Conservation (phyloP, 305 asterid species). For the Fraxinus albicans region DNA sequence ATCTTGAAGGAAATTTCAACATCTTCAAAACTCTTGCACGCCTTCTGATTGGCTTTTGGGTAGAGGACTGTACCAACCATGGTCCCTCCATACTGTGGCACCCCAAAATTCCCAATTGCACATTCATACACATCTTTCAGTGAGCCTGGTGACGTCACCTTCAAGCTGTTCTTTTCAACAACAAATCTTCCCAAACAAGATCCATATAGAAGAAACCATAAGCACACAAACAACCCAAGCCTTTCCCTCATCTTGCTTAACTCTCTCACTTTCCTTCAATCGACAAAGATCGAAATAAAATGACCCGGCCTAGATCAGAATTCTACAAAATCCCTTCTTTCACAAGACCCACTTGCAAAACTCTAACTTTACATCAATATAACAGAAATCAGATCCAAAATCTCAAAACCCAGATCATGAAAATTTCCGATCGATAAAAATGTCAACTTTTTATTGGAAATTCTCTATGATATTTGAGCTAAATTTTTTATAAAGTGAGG, state of each 20-base stretch:
- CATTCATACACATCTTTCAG: slow-evolving; percentile 75
- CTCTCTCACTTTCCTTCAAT: slow-evolving; percentile 20
- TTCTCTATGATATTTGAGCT: not conserved
- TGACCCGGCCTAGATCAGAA: slow-evolving; percentile 25
- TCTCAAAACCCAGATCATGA: slow-evolving; percentile 54
- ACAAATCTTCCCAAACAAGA: slow-evolving; percentile 75
- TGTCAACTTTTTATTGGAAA: slow-evolving; percentile 31
- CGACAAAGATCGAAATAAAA: slow-evolving; percentile 14
- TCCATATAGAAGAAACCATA: slow-evolving; percentile 47
- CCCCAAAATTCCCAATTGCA: slow-evolving; percentile 95
- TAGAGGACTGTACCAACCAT: slow-evolving; percentile 71
- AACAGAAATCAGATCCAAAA: slow-evolving; percentile 35
- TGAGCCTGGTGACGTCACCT: slow-evolving; percentile 69
- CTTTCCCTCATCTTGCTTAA: slow-evolving; percentile 46
- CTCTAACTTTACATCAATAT: not conserved
- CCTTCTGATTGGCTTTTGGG: slow-evolving; percentile 69
- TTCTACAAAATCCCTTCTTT: not conserved
- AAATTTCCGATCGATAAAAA: slow-evolving; percentile 52
- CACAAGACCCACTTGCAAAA: not conserved
- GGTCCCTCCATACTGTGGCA: slow-evolving; percentile 96
- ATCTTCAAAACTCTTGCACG: slow-evolving; percentile 60
- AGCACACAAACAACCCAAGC: slow-evolving; percentile 36
- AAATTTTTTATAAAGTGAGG: not conserved
- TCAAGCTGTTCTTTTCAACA: slow-evolving; percentile 93
- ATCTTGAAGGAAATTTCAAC: slow-evolving; percentile 59